Base-by-base conservation (phyloP, 441 rosid genomes). In the Erodium trifolium region DNA sequence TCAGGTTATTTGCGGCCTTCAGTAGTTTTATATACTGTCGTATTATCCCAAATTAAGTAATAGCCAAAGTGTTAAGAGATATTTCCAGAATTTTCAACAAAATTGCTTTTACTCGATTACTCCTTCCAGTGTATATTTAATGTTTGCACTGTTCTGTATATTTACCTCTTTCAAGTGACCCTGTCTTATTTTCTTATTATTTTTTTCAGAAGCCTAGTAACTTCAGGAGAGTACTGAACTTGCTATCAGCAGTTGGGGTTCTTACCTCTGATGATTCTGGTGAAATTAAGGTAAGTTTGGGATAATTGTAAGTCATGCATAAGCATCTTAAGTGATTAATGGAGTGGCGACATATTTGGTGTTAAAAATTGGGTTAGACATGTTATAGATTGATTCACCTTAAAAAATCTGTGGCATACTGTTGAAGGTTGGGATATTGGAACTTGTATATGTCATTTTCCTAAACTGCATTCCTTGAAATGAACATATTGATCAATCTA, bases 211-310 rank as follows among this genome's bases (percentile, higher is more conserved):
- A 85, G 72, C 85, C 88, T 67, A 69, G 75, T 68, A 84, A 79
- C 77, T 90, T 95, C 82, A 80, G 78, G 74, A 80, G 78, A 78
- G 79, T 88, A 73, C 82, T 88, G 82, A 73, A 73, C 68, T 77
- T 95, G 82, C 79, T 84, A 68, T 85, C 89, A 66, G 76, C 79
- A 18, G 84, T 83, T 77, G 97, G 97, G 79, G 79, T 89, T 76
- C 84, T 87, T 59, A 17, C 75, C 77, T 67, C 80, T 70, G 77
- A 73, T 71, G 82, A 81, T 78, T 53, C 62, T 76, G 83, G 83
- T 67, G 80, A 73, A 79, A 72, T 76, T 72, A 85, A 92, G 99
- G 99, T 89, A 74, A 72, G 87, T 16, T 68, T 23, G 75, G 57
- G 69, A 43, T 68, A 13, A 27, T 34, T 78, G 18, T 39, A 63